Percentiles rank a stretch among this genome's conserved stretches.
phyloP scores from a whole-genome alignment of 768 basidiomycete species.

The Neoboletus brunneissimus region DNA sequence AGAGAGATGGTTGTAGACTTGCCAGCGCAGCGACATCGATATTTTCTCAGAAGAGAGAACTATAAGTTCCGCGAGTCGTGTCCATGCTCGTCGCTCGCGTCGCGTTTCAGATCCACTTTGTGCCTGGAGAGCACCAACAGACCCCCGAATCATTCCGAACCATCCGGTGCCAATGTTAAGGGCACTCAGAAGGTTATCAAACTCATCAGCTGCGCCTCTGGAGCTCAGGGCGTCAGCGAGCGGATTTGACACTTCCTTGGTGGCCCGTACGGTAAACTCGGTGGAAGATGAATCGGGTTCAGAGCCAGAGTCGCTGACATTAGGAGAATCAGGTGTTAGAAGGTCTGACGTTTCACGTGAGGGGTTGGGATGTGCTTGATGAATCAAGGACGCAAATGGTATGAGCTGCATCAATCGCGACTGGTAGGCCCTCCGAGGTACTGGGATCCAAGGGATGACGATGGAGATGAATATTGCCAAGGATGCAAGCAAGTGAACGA shows the following conservation, averaged over 20 bases:
- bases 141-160: constrained; percentile 34
- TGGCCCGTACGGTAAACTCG: constrained; percentile 24
- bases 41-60: constrained; percentile 32
- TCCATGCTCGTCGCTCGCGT: constrained; percentile 49
- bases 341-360: constrained; percentile 15
- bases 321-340: constrained; percentile 28
- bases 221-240: constrained; percentile 31
- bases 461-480: constrained; percentile 58
- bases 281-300: constrained; percentile 32
- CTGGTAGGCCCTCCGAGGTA: constrained; percentile 19
- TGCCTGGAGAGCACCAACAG: constrained; percentile 6
- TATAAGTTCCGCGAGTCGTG: constrained; percentile 47
- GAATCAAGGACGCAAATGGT: constrained; percentile 21
- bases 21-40: constrained; percentile 41
- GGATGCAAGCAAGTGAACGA: constrained; percentile 65
- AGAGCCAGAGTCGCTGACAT: constrained; percentile 24
- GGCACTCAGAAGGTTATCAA: constrained; percentile 36
- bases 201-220: constrained; percentile 40
- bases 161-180: constrained; percentile 40
- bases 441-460: constrained; percentile 46
- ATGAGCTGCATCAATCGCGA: constrained; percentile 26
- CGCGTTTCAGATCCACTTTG: constrained; percentile 16
- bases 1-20: constrained; percentile 54
- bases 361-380: constrained; percentile 2
- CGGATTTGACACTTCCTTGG: constrained; percentile 12